Percentiles rank a stretch among this genome's conserved stretches.
Evolutionary conservation across 2,329 filamentous ascomycete species (phyloP).

Genomic region (Alternaria brassicicola): DNA sequence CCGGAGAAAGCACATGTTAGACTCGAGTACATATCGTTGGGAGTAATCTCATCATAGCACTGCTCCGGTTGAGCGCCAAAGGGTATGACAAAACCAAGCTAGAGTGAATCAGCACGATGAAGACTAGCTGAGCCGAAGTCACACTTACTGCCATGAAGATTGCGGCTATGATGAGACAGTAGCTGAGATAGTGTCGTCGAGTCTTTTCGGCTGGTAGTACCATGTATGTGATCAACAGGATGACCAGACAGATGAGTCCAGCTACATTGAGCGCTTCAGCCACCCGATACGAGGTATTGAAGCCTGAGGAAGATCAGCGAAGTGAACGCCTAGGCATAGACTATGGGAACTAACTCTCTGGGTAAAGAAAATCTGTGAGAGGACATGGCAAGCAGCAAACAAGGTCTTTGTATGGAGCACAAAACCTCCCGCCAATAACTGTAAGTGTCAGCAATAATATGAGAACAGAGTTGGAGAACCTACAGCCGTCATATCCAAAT

Average conservation of each 20-base stretch:
- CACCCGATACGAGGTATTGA: conserved; percentile 63
- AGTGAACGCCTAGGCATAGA: conserved; percentile 11
- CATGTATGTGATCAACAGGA: conserved; percentile 79
- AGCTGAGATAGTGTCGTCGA: conserved; percentile 88
- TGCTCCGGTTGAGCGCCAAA: conserved; percentile 77
- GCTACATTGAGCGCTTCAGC: conserved; percentile 85
- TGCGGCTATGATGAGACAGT: conserved; percentile 79
- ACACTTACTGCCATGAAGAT: conserved; percentile 77
- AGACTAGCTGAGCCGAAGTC: not conserved
- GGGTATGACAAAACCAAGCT: conserved; percentile 91
- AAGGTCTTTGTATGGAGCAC: conserved; percentile 56
- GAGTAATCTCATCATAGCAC: conserved; percentile 90
- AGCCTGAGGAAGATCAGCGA: conserved; percentile 47
- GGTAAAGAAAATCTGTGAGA: conserved; percentile 76
- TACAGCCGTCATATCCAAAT: conserved; percentile 73
- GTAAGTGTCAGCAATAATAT: conserved; percentile 38
- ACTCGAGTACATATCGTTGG: conserved; percentile 86
- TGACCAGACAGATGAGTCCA: conserved; percentile 72
- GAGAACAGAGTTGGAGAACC: conserved; percentile 38
- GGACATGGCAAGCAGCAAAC: conserved; percentile 92
- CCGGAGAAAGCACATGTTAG: conserved; percentile 87
- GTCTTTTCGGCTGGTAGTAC: conserved; percentile 87
- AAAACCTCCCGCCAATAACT: conserved; percentile 65
- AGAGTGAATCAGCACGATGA: conserved; percentile 10
- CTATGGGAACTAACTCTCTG: conserved; percentile 54